A percentile compares a stretch with the other conserved stretches of the same genome.
Evolutionary conservation across 2,329 filamentous ascomycete species (phyloP).

Genomic region (Colletotrichum echinochloae): DNA sequence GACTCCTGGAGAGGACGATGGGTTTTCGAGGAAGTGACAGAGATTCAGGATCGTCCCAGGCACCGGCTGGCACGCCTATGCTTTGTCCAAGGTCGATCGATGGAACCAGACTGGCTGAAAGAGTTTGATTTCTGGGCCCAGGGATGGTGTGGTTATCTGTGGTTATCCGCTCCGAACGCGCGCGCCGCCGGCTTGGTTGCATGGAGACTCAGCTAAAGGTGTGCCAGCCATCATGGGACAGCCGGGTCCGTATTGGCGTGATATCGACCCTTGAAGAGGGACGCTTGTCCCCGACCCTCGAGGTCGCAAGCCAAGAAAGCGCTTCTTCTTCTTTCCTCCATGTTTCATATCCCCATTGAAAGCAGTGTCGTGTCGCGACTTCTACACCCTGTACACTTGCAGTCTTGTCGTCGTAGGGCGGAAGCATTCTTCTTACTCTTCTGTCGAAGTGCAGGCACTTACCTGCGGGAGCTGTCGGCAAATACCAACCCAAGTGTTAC

Average conservation of each 20-base stretch:
- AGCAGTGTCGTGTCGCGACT: not conserved
- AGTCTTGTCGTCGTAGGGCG: not conserved
- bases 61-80: constrained; percentile 8
- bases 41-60: not conserved
- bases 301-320: not conserved
- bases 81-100: not conserved
- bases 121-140: not conserved
- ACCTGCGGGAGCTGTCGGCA: constrained; percentile 15
- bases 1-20: not conserved
- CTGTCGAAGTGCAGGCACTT: constrained; percentile 24
- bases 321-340: not conserved
- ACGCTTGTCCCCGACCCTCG: constrained; percentile 3
- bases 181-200: constrained; percentile 18
- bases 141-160: constrained; percentile 23
- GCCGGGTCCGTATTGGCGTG: constrained; percentile 5
- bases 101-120: not conserved
- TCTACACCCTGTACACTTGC: not conserved
- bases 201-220: constrained; percentile 4
- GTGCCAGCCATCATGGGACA: constrained; percentile 12
- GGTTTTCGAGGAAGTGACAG: constrained; percentile 3
- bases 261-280: constrained; percentile 20
- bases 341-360: not conserved
- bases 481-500: constrained; percentile 7
- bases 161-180: constrained; percentile 13
- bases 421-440: not conserved